A percentile compares a stretch with the other conserved stretches of the same genome.
These are phyloP conservation scores for Tilletiopsis washingtonensis DNA, from an alignment of 1,284 basidiomycete species.

Conservation along the genomic window DNA sequence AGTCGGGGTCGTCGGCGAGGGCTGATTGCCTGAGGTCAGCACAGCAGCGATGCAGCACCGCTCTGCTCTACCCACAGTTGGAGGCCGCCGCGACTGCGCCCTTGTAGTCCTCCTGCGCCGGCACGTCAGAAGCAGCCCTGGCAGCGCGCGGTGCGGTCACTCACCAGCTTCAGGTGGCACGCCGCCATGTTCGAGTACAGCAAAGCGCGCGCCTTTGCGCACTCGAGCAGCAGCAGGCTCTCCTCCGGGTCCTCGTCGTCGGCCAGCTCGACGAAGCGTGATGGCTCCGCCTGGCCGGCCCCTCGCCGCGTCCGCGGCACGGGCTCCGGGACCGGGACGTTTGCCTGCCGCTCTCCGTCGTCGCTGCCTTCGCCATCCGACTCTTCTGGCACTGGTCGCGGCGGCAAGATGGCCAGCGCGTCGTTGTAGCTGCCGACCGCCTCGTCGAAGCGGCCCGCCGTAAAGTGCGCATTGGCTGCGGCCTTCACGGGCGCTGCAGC, in stretches of 20 bases:
- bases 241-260: conserved; percentile 15
- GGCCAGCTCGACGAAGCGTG: neutral
- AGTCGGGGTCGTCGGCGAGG: conserved; percentile 69
- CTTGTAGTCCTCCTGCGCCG: too few relatives aligned
- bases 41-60: too few relatives aligned
- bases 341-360: neutral
- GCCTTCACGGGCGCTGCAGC: conserved; percentile 22
- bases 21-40: too few relatives aligned
- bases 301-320: neutral
- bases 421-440: conserved; percentile 27
- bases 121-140: too few relatives aligned
- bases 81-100: conserved; percentile 68
- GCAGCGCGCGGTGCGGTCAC: too few relatives aligned
- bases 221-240: neutral
- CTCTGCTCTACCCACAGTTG: too few relatives aligned
- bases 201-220: neutral
- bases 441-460: conserved; percentile 17
- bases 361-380: neutral
- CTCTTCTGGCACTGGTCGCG: conserved; percentile 2
- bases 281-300: neutral
- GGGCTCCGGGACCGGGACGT: too few relatives aligned
- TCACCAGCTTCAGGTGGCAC: conserved; percentile 65
- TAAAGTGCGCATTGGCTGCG: conserved; percentile 21
- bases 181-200: conserved; percentile 73
- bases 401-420: conserved; percentile 19